phyloP scores from a whole-genome alignment of 371 early-diverging fungal species.

The Actinomucor elegans region DNA sequence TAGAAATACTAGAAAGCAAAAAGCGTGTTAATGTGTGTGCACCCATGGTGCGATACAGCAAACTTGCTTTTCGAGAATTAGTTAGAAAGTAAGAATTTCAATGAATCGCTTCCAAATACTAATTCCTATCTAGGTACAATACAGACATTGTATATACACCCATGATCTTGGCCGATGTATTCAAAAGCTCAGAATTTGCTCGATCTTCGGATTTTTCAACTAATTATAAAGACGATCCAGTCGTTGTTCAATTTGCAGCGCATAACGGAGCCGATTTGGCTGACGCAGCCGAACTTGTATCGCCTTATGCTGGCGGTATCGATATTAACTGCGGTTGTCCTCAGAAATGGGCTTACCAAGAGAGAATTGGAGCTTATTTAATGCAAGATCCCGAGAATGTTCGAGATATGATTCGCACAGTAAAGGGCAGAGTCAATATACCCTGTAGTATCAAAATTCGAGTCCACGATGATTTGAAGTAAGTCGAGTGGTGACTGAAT shows the following conservation, averaged over 20 bases:
- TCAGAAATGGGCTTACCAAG: slow-evolving; percentile 85
- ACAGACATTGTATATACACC: slow-evolving; percentile 96
- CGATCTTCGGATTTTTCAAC: slow-evolving; percentile 85
- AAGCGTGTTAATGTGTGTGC: slow-evolving; percentile 80
- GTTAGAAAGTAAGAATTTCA: slow-evolving; percentile 67
- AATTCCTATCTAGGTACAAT: slow-evolving; percentile 65
- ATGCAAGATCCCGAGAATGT: slow-evolving; percentile 82
- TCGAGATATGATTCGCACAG: slow-evolving; percentile 77
- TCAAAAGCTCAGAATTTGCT: slow-evolving; percentile 78
- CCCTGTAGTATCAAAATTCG: slow-evolving; percentile 84
- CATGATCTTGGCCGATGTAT: slow-evolving; percentile 97
- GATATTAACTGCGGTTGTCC: slow-evolving; percentile 92
- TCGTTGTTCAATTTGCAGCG: slow-evolving; percentile 95
- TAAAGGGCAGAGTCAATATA: slow-evolving; percentile 63
- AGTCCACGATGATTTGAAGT: slow-evolving; percentile 69
- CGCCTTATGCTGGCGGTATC: slow-evolving; percentile 77
- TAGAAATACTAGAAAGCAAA: slow-evolving; percentile 52
- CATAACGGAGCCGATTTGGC: slow-evolving; percentile 78
- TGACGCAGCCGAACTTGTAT: slow-evolving; percentile 82
- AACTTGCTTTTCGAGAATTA: slow-evolving; percentile 90
- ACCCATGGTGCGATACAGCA: slow-evolving; percentile 98
- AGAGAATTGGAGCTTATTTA: slow-evolving; percentile 74
- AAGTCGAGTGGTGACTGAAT: slow-evolving; percentile 7
- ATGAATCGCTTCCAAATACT: background rate
- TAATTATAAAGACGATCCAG: slow-evolving; percentile 73